These are phyloP conservation scores for Ogataea zsoltii DNA, from an alignment of 805 yeast genomes.

Conservation along the genomic window DNA sequence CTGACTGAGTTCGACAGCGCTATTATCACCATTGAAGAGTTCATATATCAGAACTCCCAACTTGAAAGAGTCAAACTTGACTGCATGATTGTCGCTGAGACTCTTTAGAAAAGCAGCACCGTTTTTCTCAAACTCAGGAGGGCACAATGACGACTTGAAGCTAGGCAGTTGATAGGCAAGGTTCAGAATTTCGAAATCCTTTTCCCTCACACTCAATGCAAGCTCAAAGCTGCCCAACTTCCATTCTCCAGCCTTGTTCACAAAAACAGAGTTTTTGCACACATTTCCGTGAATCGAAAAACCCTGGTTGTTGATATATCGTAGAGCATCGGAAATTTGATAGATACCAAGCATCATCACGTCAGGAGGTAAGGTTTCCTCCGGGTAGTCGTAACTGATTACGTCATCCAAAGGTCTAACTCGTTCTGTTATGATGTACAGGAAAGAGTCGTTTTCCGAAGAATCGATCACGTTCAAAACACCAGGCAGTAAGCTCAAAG, in stretches of 20 bases:
- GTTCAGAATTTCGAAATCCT: slow-evolving; percentile 35
- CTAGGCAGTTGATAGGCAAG: slow-evolving; percentile 26
- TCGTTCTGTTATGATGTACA: slow-evolving; percentile 68
- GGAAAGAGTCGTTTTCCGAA: slow-evolving; percentile 55
- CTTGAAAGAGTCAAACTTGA: slow-evolving; percentile 63
- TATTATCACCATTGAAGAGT: slow-evolving; percentile 38
- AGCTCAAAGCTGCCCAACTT: slow-evolving; percentile 80
- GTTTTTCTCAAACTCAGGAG: slow-evolving; percentile 52
- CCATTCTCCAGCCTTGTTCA: slow-evolving; percentile 78
- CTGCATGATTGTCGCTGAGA: slow-evolving; percentile 30
- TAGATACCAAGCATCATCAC: slow-evolving; percentile 55
- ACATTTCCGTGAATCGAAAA: slow-evolving; percentile 66
- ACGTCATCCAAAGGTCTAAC: slow-evolving; percentile 52
- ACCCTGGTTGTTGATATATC: slow-evolving; percentile 58
- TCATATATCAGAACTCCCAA: slow-evolving; percentile 57
- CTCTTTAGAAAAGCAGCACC: slow-evolving; percentile 44
- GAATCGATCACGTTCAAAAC: slow-evolving; percentile 63
- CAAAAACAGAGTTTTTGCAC: slow-evolving; percentile 56
- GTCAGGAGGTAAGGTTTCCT: slow-evolving; percentile 28
- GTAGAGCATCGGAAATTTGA: slow-evolving; percentile 53
- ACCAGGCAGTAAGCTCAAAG: slow-evolving; percentile 66
- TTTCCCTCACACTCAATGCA: slow-evolving; percentile 50
- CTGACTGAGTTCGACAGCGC: slow-evolving; percentile 8
- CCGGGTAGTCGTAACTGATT: slow-evolving; percentile 30
- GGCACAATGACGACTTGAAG: slow-evolving; percentile 30